Base-by-base conservation (phyloP, 2,329 filamentous ascomycete genomes). In the Sclerotinia minor region DNA sequence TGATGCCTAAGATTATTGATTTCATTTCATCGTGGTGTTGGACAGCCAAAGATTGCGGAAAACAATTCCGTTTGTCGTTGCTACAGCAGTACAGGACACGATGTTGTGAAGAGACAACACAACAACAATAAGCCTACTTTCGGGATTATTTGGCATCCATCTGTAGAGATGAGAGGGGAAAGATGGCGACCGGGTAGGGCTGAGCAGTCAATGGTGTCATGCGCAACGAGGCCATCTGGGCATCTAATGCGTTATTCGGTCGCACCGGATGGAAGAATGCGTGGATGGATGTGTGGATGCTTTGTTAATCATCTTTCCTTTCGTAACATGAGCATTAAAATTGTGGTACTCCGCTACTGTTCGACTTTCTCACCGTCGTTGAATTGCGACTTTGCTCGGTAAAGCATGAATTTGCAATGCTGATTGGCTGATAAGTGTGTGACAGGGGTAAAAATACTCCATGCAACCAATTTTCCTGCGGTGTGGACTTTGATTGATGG, bases 171-270 rank as follows among this genome's bases (percentile, higher is more conserved):
- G 47, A 59, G 64, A 54, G 57, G 53, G 41, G 55, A 57, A 57
- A 57, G 47, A 45, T 58, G 54, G 55, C 55, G 61, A 64, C 69
- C 72, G 72, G 72, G 72, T 73, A 73, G 71, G 72, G 72, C 72
- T 73, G 72, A 73, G 67, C 44, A 55, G 61, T 67, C 61, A 65
- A 55, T 65, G 52, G 47, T 59, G 57, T 64, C 65, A 69, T 68
- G 61, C 69, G 68, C 63, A 70, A 32, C 38, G 29, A 59, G 58
- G 45, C 44, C 21, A 52, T 21, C 57, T 52, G 38, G 55, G 54
- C 32, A 55, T 44, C 61, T 52, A 47, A 53, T 54, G 65, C 55
- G 44, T 50, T 64, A 45, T 64, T 68, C 59, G 60, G 52, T 64
- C 24, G 66, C 24, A 68, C 50, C n/a, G 60, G 55, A 61, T 61